phyloP scores from a whole-genome alignment of 2,329 filamentous ascomycete species.

The Monosporascus sp. region DNA sequence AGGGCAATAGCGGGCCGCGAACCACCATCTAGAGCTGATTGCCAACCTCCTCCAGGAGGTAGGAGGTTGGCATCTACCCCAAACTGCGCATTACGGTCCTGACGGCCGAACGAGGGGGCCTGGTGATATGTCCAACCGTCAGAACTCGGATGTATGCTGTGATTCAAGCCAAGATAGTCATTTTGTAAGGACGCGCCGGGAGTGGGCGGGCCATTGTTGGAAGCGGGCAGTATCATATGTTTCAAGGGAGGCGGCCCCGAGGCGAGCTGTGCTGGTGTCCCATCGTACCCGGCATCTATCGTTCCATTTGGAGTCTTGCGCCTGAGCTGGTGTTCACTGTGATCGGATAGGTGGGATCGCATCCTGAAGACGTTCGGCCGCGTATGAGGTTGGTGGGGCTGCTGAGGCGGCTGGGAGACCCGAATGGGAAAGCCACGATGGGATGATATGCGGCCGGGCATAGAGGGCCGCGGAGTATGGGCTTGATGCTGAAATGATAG shows the following conservation, averaged over 20 bases:
- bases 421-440: constrained; percentile 32
- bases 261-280: constrained; percentile 66
- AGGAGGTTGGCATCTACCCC: constrained; percentile 13
- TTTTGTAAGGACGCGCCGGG: constrained; percentile 19
- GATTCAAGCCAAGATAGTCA: constrained; percentile 15
- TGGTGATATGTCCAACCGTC: constrained; percentile 19
- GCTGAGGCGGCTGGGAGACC: constrained; percentile 29
- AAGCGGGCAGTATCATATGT: constrained; percentile 70
- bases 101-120: constrained; percentile 7
- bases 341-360: constrained; percentile 24
- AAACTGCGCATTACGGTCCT: constrained; percentile 11
- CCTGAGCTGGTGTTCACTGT: constrained; percentile 70
- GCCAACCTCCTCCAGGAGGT: constrained; percentile 12
- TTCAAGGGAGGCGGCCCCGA: constrained; percentile 74
- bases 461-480: constrained; percentile 4
- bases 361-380: constrained; percentile 20
- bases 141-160: constrained; percentile 6
- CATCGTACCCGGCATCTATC: constrained; percentile 86
- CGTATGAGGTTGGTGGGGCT: constrained; percentile 24
- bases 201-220: constrained; percentile 31
- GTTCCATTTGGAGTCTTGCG: constrained; percentile 95
- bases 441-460: constrained; percentile 12
- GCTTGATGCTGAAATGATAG: constrained; percentile 11
- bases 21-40: constrained; percentile 12
- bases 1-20: constrained; percentile 16